Evolutionary conservation across 768 basidiomycete genomes (phyloP).

Genomic region (Mycena venus): DNA sequence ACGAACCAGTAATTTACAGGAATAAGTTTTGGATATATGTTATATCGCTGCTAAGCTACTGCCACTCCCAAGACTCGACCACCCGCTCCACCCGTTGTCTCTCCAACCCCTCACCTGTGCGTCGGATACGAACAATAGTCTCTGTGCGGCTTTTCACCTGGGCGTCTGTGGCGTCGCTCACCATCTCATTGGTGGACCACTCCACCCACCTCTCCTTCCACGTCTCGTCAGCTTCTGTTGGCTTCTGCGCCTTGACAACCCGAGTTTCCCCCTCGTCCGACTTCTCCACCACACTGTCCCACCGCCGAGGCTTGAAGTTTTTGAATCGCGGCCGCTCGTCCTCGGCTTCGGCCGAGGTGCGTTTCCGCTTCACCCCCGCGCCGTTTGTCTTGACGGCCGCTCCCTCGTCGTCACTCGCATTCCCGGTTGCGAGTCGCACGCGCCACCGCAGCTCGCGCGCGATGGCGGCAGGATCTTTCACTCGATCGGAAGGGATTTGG

Average conservation of each 20-base stretch:
- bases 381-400: conserved; percentile 41
- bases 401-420: conserved; percentile 79
- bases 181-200: conserved; percentile 43
- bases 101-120: conserved; percentile 69
- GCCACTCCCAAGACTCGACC: conserved; percentile 79
- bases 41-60: conserved; percentile 13
- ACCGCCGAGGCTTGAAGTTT: conserved; percentile 77
- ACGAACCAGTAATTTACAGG: background rate
- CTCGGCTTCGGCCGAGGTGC: conserved; percentile 50
- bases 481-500: conserved; percentile 82
- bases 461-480: conserved; percentile 85
- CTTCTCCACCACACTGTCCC: conserved; percentile 68
- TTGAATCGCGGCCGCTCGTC: conserved; percentile 56
- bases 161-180: conserved; percentile 50
- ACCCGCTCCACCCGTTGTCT: conserved; percentile 79
- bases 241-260: conserved; percentile 53
- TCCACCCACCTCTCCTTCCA: conserved; percentile 64
- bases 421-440: conserved; percentile 70
- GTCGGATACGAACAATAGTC: conserved; percentile 70
- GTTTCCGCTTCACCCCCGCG: conserved; percentile 59
- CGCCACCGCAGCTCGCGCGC: conserved; percentile 93
- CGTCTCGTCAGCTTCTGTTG: conserved; percentile 51
- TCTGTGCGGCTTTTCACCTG: conserved; percentile 61
- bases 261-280: conserved; percentile 57
- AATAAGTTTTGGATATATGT: background rate